Conservation (phyloP, 1,284 basidiomycete species). For the Cutaneotrichosporon sp. region DNA sequence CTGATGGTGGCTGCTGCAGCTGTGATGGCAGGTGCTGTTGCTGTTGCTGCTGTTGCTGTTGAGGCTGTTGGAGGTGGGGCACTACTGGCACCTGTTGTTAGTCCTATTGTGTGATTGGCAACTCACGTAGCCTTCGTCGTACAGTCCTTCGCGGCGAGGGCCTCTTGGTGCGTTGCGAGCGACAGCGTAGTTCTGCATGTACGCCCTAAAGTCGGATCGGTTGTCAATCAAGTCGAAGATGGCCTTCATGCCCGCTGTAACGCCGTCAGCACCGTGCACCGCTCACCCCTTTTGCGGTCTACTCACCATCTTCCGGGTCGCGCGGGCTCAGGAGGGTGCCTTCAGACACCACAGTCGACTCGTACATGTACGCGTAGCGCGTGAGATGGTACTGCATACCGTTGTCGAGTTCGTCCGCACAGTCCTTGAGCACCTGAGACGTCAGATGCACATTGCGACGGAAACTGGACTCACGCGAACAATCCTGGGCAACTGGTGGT, state of each 20-base stretch:
- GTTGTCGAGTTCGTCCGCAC: constrained; percentile 91
- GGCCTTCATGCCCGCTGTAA: constrained; percentile 69
- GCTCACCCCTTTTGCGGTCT: not conserved
- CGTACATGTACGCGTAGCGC: constrained; percentile 90
- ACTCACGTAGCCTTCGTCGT: constrained; percentile 77
- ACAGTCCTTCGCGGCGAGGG: constrained; percentile 75
- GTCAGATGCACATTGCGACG: not conserved
- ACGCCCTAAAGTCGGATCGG: constrained; percentile 88
- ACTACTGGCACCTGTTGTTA: constrained; percentile 20
- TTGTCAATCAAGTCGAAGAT: constrained; percentile 92
- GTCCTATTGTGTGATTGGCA: not conserved
- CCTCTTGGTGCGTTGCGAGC: constrained; percentile 70
- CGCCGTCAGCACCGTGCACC: constrained; percentile 8
- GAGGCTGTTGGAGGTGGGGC: constrained; percentile 17
- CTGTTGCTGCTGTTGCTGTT: constrained; percentile 1
- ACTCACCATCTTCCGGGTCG: constrained; percentile 41
- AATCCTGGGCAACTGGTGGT: constrained; percentile 91
- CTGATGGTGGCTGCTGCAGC: not conserved
- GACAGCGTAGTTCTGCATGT: constrained; percentile 92
- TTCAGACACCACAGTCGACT: constrained; percentile 84
- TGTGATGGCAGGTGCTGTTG: not conserved
- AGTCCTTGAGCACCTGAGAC: constrained; percentile 84
- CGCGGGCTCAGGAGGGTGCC: constrained; percentile 65
- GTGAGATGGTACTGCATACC: constrained; percentile 96
- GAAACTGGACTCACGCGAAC: constrained; percentile 66